Percentiles rank a stretch among this genome's conserved stretches.
phyloP scores from a whole-genome alignment of 1,284 basidiomycete genomes.

The Ganoderma sinense region DNA sequence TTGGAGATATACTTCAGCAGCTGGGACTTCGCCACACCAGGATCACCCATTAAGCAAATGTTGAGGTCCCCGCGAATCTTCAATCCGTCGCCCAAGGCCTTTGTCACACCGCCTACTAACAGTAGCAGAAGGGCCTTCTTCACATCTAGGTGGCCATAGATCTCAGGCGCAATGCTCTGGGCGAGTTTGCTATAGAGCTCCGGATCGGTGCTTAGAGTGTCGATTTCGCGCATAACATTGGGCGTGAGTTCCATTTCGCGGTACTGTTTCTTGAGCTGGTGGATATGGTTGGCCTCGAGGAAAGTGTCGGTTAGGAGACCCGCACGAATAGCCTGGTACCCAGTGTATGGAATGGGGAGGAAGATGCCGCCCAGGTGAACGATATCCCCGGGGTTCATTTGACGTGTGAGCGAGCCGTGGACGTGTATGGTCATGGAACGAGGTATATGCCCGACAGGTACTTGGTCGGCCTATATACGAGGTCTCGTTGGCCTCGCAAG shows the following conservation, averaged over 20 bases:
- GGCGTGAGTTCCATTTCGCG: conserved; percentile 93
- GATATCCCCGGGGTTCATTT: conserved; percentile 96
- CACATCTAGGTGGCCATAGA: conserved; percentile 97
- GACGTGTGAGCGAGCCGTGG: conserved; percentile 88
- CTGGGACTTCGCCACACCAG: conserved; percentile 99
- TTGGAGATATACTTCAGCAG: conserved; percentile 98
- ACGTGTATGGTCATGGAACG: conserved; percentile 98
- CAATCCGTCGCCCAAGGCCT: conserved; percentile 96
- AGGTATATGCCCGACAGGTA: conserved; percentile 98
- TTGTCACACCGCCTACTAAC: conserved; percentile 95
- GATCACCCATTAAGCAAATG: conserved; percentile 99
- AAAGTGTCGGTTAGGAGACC: conserved; percentile 98
- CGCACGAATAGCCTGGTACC: conserved; percentile 90
- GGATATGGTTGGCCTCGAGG: conserved; percentile 90
- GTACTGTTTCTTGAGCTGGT: conserved; percentile 98
- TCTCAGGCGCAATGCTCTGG: conserved; percentile 95
- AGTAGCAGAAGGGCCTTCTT: conserved; percentile 97
- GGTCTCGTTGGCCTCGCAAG: neutral
- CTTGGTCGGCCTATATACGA: conserved; percentile 89
- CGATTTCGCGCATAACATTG: conserved; percentile 79
- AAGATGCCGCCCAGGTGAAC: conserved; percentile 92
- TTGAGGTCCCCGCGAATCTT: conserved; percentile 99
- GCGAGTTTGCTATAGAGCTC: conserved; percentile 87
- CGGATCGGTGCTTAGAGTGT: conserved; percentile 78
- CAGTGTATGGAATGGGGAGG: conserved; percentile 90